Percentiles rank a stretch among this genome's conserved stretches.
These are phyloP conservation scores for Neurospora discreta DNA, from an alignment of 495 filamentous ascomycete species.

Conservation along the genomic window DNA sequence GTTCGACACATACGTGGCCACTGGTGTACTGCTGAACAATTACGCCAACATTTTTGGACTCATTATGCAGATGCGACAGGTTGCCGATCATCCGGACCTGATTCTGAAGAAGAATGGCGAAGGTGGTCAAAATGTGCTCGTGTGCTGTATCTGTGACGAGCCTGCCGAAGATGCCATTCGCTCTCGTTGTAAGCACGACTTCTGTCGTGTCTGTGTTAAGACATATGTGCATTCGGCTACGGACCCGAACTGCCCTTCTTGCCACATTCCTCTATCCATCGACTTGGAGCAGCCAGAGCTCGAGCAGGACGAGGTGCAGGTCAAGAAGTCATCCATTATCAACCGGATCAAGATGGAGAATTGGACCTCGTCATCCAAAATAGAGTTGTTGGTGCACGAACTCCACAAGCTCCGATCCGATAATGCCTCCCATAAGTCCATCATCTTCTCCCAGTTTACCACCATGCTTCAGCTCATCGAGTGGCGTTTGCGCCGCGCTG, in stretches of 20 bases:
- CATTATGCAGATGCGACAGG: conserved; percentile 96
- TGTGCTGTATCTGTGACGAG: conserved; percentile 92
- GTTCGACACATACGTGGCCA: conserved; percentile 91
- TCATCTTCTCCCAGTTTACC: conserved; percentile 96
- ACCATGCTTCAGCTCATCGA: conserved; percentile 96
- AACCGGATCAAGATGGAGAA: conserved; percentile 95
- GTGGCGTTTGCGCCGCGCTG: conserved; percentile 88
- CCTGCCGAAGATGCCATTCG: conserved; percentile 88
- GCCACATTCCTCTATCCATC: conserved; percentile 79
- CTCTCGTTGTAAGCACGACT: conserved; percentile 86
- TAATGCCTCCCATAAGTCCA: conserved; percentile 87
- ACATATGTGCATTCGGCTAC: conserved; percentile 69
- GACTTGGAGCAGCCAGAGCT: conserved; percentile 91
- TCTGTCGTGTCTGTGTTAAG: conserved; percentile 82
- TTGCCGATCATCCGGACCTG: conserved; percentile 89
- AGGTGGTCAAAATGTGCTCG: conserved; percentile 79
- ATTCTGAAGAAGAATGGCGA: conserved; percentile 78
- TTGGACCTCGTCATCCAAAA: conserved; percentile 96
- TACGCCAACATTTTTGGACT: conserved; percentile 84
- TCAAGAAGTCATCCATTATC: conserved; percentile 93
- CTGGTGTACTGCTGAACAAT: conserved; percentile 91
- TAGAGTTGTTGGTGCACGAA: conserved; percentile 89
- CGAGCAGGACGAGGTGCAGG: conserved; percentile 67
- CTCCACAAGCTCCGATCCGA: conserved; percentile 78
- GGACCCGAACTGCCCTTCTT: conserved; percentile 75